Base-by-base conservation (phyloP, 352 stramenopile species). In the Achlya hypogyna region DNA sequence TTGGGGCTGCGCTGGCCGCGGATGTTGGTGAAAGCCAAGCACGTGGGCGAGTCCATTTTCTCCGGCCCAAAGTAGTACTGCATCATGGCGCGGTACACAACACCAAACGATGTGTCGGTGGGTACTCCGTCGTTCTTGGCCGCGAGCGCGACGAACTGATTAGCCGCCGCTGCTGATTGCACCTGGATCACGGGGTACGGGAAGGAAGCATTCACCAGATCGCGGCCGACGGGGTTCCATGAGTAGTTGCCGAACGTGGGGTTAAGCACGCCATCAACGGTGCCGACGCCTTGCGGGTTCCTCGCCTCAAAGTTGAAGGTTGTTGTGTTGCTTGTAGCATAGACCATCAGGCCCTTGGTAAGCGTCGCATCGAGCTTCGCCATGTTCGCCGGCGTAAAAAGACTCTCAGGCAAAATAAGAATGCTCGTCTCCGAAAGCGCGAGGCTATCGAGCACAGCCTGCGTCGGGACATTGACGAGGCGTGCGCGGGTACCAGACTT, bases 51-150 rank as follows among this genome's bases (percentile, higher is more conserved):
- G 51, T 79, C 81, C 83, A 92, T 92, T 1, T 77, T 70, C 49
- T 78, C 54, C 1, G 85, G 85, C 1, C 85, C 85, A 72, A 90
- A 92, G 69, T 92, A 92, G 64, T 89, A 91, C 63, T 91, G 88
- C 80, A 91, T 88, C 58, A 82, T 86, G 9, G 79, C 80, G 29
- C 76, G 84, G 73, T 91, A 91, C 23, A 67, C 60, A 32, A 67
- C 60, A 27, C 60, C 60, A 45, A 67, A 67, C 23, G 81, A 89
- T 4, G 78, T 75, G 8, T 79, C 81, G 4, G 62, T 62, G 8
- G 54, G 51, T 4, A 34, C 49, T 34, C 89, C 74, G 5, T 76
- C 12, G 70, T 92, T 94, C 52, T 75, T 86, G 31, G 77, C 63
- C 9, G 81, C 85, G 29, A 82, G 80, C 43, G 77, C 71, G 29